Evolutionary conservation across 495 filamentous ascomycete genomes (phyloP).

Genomic region (Talaromyces thailandensis): DNA sequence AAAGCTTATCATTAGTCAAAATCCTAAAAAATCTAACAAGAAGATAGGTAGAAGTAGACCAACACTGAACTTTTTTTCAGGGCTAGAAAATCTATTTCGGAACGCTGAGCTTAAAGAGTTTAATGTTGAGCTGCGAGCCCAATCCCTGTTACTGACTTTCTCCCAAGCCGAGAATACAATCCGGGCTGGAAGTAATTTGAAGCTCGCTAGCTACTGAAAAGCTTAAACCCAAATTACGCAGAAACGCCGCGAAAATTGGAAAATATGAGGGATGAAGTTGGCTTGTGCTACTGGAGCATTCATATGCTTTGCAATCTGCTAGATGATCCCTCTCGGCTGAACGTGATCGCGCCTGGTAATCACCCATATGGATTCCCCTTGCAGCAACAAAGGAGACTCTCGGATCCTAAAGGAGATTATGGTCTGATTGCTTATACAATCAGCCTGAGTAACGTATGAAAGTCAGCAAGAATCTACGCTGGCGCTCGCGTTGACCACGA

Average conservation of each 20-base stretch:
- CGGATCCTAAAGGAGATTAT: constrained; percentile 17
- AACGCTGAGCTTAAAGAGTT: too few relatives aligned
- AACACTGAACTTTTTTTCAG: too few relatives aligned
- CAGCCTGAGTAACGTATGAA: constrained; percentile 30
- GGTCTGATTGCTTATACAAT: constrained; percentile 28
- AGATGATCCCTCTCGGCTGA: constrained; percentile 6
- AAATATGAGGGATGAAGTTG: constrained; percentile 24
- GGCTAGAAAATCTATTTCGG: too few relatives aligned
- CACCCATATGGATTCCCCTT: neutral
- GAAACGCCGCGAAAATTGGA: constrained; percentile 15
- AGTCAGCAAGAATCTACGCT: constrained; percentile 30
- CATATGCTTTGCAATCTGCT: constrained; percentile 29
- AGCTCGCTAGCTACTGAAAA: constrained; percentile 26
- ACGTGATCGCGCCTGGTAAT: neutral
- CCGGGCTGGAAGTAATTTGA: constrained; percentile 27
- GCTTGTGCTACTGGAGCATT: constrained; percentile 29
- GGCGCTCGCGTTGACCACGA: constrained; percentile 18
- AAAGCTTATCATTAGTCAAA: too few relatives aligned
- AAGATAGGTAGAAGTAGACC: too few relatives aligned
- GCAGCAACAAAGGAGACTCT: neutral
- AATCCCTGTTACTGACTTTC: neutral
- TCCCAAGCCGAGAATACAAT: constrained; percentile 21
- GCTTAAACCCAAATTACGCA: constrained; percentile 14
- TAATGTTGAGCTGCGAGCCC: too few relatives aligned
- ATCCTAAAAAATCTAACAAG: too few relatives aligned